Evolutionary conservation across 352 stramenopile species (phyloP), one percentile per base, ranked within the genome.

Genomic region (Pythium sukuiense): DNA sequence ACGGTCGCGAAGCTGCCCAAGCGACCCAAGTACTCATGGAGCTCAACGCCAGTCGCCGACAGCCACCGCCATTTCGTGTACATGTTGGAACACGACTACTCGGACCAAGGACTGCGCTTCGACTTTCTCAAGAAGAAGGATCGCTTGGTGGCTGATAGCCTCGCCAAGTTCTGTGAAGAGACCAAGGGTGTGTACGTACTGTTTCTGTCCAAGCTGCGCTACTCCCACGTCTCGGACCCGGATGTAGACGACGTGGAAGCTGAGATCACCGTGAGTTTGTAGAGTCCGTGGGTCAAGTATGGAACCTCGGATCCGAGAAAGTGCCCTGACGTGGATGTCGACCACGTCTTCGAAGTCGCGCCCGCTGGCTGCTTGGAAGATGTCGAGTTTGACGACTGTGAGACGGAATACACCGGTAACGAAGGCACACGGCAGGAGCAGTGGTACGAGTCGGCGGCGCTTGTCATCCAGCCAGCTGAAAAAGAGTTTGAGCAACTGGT

Each of bases 31-130:
- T 30, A 29, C 43, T 50, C 43, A 18, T 50, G 43, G 43, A 29
- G 27, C 43, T 11, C 43, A 5, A 3, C 43, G n/a, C 3, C 30
- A 5, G 27, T 41, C 0, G 13, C 26, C 1, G 32, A 59, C 12
- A 35, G 55, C 16, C 24, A 61, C 14, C 24, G 39, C 32, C 48
- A 71, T 11, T 46, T 71, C 16, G 65, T 67, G 30, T 71, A 71
- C 43, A 26, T 71, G 33, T 59, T 71, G 14, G 58, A 67, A 55
- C 65, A 71, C 43, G 48, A 71, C 29, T 67, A 71, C 59, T 55
- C 65, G 12, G 39, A 71, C n/a, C 46, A 39, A n/a, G 54, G 58
- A 1, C 30, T 71, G 20, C 56, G 39, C 24, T 67, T 62, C n/a
- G 32, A 43, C 12, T 63, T 60, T 27, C 52, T 71, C 54, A 71